Conservation (phyloP, 2,329 filamentous ascomycete species). For the Cladosporium halotolerans region DNA sequence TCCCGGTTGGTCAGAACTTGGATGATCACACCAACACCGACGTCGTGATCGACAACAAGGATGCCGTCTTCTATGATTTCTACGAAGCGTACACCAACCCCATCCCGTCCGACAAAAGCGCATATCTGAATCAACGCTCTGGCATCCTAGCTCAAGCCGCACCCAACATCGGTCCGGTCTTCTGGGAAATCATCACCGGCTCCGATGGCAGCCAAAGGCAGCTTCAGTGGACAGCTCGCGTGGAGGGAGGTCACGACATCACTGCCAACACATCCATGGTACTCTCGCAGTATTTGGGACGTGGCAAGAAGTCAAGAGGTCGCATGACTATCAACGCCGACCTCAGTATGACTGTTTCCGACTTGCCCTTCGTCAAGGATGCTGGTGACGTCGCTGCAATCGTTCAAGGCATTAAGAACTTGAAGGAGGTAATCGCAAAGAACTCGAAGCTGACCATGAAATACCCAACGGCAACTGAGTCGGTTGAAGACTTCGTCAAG, state of each 20-base stretch:
- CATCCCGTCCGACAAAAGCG: constrained; percentile 34
- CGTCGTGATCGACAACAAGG: constrained; percentile 46
- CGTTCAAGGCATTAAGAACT: constrained; percentile 56
- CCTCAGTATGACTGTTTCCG: constrained; percentile 54
- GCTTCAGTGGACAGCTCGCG: constrained; percentile 62
- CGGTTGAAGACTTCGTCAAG: constrained; percentile 50
- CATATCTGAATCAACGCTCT: constrained; percentile 42
- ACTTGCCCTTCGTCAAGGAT: constrained; percentile 53
- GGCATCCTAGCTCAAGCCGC: constrained; percentile 60
- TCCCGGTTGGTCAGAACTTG: constrained; percentile 46
- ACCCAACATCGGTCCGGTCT: constrained; percentile 59
- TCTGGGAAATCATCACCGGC: constrained; percentile 53
- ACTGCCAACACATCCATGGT: constrained; percentile 35
- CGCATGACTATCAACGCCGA: constrained; percentile 53
- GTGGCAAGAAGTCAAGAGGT: constrained; percentile 57
- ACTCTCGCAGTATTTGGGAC: constrained; percentile 54
- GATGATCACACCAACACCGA: constrained; percentile 54
- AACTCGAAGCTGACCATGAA: constrained; percentile 53
- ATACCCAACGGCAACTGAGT: constrained; percentile 47
- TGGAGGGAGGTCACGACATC: constrained; percentile 49
- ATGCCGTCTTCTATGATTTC: constrained; percentile 58
- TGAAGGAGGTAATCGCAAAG: constrained; percentile 49
- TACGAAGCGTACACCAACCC: constrained; percentile 52
- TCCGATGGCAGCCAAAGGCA: constrained; percentile 56
- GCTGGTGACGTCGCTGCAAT: constrained; percentile 55